These are phyloP conservation scores for Apophysomyces variabilis DNA, from an alignment of 371 early-diverging fungal genomes.

Conservation along the genomic window DNA sequence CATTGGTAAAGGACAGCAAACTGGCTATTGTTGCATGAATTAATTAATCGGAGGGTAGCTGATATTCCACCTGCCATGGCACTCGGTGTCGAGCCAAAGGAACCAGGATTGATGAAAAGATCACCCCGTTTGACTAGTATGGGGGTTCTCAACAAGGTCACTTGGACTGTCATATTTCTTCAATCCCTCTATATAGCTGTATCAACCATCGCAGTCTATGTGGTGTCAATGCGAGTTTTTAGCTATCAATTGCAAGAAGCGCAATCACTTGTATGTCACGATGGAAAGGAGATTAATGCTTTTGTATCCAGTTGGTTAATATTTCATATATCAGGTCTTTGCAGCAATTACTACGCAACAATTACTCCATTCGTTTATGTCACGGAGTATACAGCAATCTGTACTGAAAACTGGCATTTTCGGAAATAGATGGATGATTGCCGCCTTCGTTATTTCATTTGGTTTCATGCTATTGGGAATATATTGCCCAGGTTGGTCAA, in stretches of 20 bases:
- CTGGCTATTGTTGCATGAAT: background rate
- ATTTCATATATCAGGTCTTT: constrained; percentile 59
- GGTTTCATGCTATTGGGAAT: constrained; percentile 70
- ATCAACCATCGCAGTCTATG: constrained; percentile 58
- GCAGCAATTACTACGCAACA: constrained; percentile 77
- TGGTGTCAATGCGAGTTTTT: constrained; percentile 54
- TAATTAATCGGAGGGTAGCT: constrained; percentile 15
- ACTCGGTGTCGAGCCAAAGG: constrained; percentile 80
- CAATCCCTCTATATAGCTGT: constrained; percentile 62
- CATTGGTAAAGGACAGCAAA: constrained; percentile 49
- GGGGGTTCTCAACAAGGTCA: constrained; percentile 57
- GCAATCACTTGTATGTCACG: constrained; percentile 30
- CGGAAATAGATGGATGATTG: constrained; percentile 79
- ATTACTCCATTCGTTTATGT: constrained; percentile 79
- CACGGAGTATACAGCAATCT: constrained; percentile 69
- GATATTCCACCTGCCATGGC: constrained; percentile 82
- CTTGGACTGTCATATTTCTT: constrained; percentile 34
- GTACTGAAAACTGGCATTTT: constrained; percentile 74
- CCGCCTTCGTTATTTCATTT: constrained; percentile 68
- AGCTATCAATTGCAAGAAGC: constrained; percentile 24
- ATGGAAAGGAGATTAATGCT: background rate
- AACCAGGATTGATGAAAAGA: constrained; percentile 75
- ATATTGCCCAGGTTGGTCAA: constrained; percentile 67
- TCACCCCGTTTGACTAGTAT: constrained; percentile 69
- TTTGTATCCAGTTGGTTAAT: background rate